Conservation (phyloP, 495 filamentous ascomycete genomes). For the Talaromyces stipitatus region DNA sequence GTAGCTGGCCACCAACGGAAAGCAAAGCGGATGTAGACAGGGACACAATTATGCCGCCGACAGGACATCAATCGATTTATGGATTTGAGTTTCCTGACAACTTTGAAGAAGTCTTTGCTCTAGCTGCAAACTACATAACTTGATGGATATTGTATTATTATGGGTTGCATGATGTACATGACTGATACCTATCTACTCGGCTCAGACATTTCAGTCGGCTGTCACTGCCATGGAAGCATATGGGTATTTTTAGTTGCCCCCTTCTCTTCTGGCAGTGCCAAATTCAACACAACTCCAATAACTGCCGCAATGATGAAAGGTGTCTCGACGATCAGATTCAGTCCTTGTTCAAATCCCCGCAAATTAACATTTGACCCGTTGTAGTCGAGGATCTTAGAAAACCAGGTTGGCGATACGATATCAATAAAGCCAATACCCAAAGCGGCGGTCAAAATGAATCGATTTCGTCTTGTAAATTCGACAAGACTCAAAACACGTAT, state of each 20-base stretch:
- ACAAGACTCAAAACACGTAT: conserved; percentile 68
- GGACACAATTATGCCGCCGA: neutral
- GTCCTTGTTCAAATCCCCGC: conserved; percentile 70
- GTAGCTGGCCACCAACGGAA: neutral
- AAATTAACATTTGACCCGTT: conserved; percentile 54
- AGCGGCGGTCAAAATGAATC: conserved; percentile 73
- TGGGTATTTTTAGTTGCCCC: conserved; percentile 21
- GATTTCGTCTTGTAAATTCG: conserved; percentile 68
- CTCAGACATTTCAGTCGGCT: no score
- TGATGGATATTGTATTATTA: neutral
- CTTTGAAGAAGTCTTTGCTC: conserved; percentile 1
- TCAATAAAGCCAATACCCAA: conserved; percentile 67
- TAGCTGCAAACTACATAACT: conserved; percentile 1
- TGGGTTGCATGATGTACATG: neutral
- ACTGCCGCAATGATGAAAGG: conserved; percentile 54
- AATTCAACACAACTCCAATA: conserved; percentile 58
- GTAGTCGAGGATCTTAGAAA: conserved; percentile 60
- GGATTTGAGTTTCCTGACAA: neutral
- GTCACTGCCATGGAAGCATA: neutral
- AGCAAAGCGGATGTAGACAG: neutral
- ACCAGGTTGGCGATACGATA: conserved; percentile 67
- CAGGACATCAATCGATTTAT: neutral
- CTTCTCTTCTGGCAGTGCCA: conserved; percentile 58
- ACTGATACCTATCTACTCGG: neutral
- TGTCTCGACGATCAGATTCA: conserved; percentile 68